phyloP scores from a whole-genome alignment of 176 grass and related monocot genomes.

The Oryza punctata region DNA sequence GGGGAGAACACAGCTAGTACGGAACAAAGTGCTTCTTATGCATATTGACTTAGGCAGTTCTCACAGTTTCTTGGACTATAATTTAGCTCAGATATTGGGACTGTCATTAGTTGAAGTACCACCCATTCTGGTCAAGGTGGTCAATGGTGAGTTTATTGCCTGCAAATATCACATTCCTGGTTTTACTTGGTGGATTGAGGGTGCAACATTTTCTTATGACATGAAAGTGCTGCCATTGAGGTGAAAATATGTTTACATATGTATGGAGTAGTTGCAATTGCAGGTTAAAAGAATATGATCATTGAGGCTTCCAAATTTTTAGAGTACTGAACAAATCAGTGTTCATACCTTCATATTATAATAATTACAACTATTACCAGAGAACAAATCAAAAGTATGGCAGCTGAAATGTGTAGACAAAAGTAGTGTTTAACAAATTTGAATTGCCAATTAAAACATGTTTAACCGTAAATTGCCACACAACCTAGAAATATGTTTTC shows the following conservation, averaged over 20 bases:
- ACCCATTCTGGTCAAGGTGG: no score
- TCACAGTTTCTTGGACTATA: no score
- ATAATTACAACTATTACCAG: background rate
- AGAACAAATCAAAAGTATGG: background rate
- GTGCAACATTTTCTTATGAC: no score
- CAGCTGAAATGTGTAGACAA: background rate
- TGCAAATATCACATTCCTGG: no score
- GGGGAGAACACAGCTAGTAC: no score
- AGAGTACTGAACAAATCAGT: background rate
- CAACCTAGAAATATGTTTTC: background rate
- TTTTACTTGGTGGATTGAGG: no score
- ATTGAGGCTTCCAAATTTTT: background rate
- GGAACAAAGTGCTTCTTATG: no score
- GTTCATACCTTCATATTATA: background rate
- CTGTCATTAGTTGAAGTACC: no score
- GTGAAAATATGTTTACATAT: background rate
- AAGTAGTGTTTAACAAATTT: background rate
- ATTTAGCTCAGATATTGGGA: no score
- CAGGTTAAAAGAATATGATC: background rate
- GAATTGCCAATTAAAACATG: background rate
- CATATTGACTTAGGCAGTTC: no score
- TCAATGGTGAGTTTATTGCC: no score
- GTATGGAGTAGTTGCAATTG: background rate
- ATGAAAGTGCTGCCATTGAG: no score
- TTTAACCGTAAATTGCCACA: background rate